Base-by-base conservation (phyloP, 352 stramenopile species). In the Phytophthora ramorum region DNA sequence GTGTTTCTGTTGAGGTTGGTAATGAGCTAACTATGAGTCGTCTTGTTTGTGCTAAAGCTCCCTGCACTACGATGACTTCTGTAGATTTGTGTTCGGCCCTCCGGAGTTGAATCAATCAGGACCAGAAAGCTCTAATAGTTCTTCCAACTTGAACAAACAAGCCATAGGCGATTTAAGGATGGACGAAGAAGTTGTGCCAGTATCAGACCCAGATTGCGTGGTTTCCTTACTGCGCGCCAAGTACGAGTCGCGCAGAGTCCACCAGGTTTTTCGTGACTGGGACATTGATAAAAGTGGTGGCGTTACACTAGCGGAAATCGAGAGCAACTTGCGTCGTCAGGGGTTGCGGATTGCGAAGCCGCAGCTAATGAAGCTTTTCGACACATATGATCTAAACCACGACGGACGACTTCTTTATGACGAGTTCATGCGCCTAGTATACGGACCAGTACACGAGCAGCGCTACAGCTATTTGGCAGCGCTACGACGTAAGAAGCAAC, bases 241-340 rank as follows among this genome's bases (percentile, higher is more conserved):
- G 32, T 90, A 88, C 53, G 72, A 81, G 40, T 61, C 58, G 6
- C 57, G 62, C 20, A 64, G 62, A 59, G 51, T 85, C 4, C 69
- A 76, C n/a, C 63, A 78, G 24, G 69, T 83, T 3, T 90, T 90
- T 56, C 78, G 79, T 10, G 71, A 85, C 64, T 90, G 81, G 81
- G 81, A 90, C 17, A 63, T 70, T 3, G 73, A 90, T 59, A 86
- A 85, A 64, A 78, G 78, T 59, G 78, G 81, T 20, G 67, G 58
- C 19, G 74, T 90, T 24, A 84, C 69, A 14, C 30, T 82, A 24
- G 22, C 56, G 7, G 81, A 90, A 50, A 66, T 90, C 9, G 70
- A 85, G 17, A 62, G 6, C 9, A 88, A 85, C 46, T 49, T 90
- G 17, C 67, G 72, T 14, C 61, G 73, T 0, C 81, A 87, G 20